These are phyloP conservation scores for Chaetoscypha palmicola DNA, from an alignment of 2,329 filamentous ascomycete genomes.

Conservation along the genomic window DNA sequence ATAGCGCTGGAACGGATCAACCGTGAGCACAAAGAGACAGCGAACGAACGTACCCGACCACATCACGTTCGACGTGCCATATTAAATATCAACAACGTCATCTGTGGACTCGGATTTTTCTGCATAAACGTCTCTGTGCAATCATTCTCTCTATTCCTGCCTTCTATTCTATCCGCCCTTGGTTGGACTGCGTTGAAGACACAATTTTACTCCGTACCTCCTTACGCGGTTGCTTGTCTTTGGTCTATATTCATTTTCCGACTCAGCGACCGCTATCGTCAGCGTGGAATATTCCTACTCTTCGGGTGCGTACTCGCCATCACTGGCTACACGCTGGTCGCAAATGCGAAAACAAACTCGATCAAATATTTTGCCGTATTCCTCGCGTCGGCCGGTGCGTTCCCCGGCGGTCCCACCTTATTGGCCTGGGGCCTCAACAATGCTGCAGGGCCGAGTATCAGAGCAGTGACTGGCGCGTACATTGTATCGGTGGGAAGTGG, in stretches of 20 bases:
- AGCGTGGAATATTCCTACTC: conserved; percentile 44
- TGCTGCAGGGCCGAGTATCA: conserved; percentile 37
- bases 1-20: conserved; percentile 37
- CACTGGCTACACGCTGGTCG: conserved; percentile 33
- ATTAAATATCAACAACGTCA: conserved; percentile 19
- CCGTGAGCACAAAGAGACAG: conserved; percentile 33
- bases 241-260: conserved; percentile 41
- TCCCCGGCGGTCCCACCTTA: conserved; percentile 40
- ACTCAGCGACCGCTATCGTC: conserved; percentile 45
- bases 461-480: conserved; percentile 27
- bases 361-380: conserved; percentile 38
- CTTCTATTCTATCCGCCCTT: conserved; percentile 11
- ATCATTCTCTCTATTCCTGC: conserved; percentile 47
- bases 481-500: conserved; percentile 35
- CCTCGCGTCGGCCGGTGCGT: conserved; percentile 37
- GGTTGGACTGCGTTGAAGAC: conserved; percentile 35
- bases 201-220: conserved; percentile 39
- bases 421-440: conserved; percentile 42
- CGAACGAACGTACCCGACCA: conserved; percentile 34
- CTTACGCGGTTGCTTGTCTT: conserved; percentile 57
- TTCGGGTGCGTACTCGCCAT: conserved; percentile 13
- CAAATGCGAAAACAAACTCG: conserved; percentile 27
- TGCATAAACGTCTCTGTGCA: conserved; percentile 41
- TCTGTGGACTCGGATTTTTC: conserved; percentile 28
- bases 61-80: conserved; percentile 39